Base-by-base conservation (phyloP, 805 yeast species). In the Ogataea glucozyma region DNA sequence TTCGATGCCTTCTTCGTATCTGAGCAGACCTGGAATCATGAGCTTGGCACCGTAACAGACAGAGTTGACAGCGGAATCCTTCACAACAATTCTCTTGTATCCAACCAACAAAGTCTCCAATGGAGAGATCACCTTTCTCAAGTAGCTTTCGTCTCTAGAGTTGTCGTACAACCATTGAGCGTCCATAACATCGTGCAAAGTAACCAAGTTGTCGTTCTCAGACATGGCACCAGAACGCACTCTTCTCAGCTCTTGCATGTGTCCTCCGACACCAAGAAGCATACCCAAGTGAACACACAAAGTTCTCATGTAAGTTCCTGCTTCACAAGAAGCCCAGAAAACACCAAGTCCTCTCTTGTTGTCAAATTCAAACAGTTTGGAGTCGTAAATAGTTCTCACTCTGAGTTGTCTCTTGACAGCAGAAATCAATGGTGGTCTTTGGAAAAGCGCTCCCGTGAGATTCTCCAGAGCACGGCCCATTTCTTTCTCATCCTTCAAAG, bases 271-370 rank as follows among this genome's bases (percentile, higher is more conserved):
- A 61, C 98, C 97, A 54, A 93, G 77, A 47, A 93, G 77, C 96
- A 93, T 90, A 73, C 99, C 99, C 61, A 93, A 75, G 71, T 93
- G 99, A 44, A 93, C 99, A 84, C 99, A 93, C 59, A 93, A 75
- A 38, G 99, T 93, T 79, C 99, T 86, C 97, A 93, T 93, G 73
- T 93, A 93, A 48, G 99, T 93, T 72, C 99, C 99, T 49, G 99
- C 99, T 76, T 93, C 99, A 79, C 99, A 93, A 31, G 96, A 86
- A 47, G 98, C 99, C 99, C 99, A 93, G 75, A 93, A 93, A 26
- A 93, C 98, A 73, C 96, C 96, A 50, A 93, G 77, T 58, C 93
- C 91, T 70, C 98, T 85, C 72, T 93, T 90, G 71, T 89, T 86
- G 72, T 90, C 99, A 62, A 93, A 93, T 72, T 93, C 99, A 60